These are phyloP conservation scores for Forsythia viridissima DNA, from an alignment of 257 asterid genomes.

Conservation along the genomic window DNA sequence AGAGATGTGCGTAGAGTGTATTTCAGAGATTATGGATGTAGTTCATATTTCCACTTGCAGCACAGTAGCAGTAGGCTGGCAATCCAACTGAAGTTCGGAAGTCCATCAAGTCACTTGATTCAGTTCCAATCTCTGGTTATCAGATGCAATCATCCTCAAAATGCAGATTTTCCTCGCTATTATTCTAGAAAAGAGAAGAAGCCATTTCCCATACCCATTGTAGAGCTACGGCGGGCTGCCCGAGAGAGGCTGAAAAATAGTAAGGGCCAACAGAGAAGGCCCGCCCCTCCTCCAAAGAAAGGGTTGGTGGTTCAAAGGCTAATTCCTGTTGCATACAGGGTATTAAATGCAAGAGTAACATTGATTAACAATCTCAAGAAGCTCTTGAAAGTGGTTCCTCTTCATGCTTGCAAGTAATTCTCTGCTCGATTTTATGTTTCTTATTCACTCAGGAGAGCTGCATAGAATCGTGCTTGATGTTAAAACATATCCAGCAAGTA, in stretches of 20 bases:
- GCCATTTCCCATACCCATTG: constrained; percentile 90
- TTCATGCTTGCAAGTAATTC: constrained; percentile 86
- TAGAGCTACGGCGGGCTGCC: constrained; percentile 88
- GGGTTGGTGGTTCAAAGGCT: constrained; percentile 77
- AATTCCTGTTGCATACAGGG: constrained; percentile 73
- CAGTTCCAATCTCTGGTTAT: constrained; percentile 37
- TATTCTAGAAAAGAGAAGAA: constrained; percentile 83
- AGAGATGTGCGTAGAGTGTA: background rate
- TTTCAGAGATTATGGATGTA: background rate
- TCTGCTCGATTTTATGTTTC: constrained; percentile 23
- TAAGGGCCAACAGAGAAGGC: constrained; percentile 49
- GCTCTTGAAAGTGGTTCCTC: constrained; percentile 86
- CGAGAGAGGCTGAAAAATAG: constrained; percentile 78
- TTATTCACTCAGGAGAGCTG: constrained; percentile 7
- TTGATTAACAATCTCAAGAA: constrained; percentile 82
- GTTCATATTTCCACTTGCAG: constrained; percentile 39
- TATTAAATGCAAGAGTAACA: constrained; percentile 66
- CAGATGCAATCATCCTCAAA: constrained; percentile 69
- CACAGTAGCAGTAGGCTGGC: constrained; percentile 35
- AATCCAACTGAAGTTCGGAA: constrained; percentile 35
- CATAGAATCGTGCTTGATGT: background rate
- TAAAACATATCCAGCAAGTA: background rate
- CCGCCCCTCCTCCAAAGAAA: constrained; percentile 73
- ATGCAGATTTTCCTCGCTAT: constrained; percentile 89
- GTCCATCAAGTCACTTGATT: constrained; percentile 28